Percentiles rank a stretch among this genome's conserved stretches.
These are phyloP conservation scores for Debaryomyces nepalensis DNA, from an alignment of 1,139 yeast genomes.

Conservation along the genomic window DNA sequence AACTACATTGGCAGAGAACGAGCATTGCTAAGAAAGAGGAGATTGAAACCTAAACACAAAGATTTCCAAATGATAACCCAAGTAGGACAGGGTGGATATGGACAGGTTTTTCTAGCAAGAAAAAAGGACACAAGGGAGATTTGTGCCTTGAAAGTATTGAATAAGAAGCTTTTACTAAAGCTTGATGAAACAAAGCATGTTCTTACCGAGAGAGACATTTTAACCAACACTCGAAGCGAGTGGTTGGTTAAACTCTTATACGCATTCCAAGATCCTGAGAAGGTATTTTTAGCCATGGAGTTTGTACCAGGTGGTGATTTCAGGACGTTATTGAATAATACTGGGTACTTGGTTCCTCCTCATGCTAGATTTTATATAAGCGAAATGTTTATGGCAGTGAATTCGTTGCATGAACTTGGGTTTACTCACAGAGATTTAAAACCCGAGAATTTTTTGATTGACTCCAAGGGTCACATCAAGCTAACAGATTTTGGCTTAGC, in stretches of 20 bases:
- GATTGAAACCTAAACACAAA: conserved; percentile 90
- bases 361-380: conserved; percentile 94
- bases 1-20: conserved; percentile 85
- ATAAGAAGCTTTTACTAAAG: conserved; percentile 82
- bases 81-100: conserved; percentile 99
- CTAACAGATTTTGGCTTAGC: conserved; percentile 97
- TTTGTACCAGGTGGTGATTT: conserved; percentile 99
- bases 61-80: conserved; percentile 97
- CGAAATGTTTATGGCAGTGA: conserved; percentile 95
- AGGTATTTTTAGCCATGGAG: conserved; percentile 96
- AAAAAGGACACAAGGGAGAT: conserved; percentile 94
- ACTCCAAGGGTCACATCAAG: conserved; percentile 93
- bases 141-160: conserved; percentile 91
- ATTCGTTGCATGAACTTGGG: conserved; percentile 91
- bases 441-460: conserved; percentile 96
- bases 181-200: conserved; percentile 96
- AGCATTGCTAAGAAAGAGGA: conserved; percentile 80
- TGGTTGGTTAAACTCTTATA: conserved; percentile 94
- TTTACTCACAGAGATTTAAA: conserved; percentile 96
- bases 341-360: conserved; percentile 90
- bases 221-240: conserved; percentile 91
- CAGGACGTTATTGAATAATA: conserved; percentile 89
- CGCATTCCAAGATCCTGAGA: conserved; percentile 92
- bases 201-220: conserved; percentile 91
- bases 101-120: conserved; percentile 93